Conservation (phyloP, 2,329 filamentous ascomycete genomes). For the Colletotrichum endophyticum region DNA sequence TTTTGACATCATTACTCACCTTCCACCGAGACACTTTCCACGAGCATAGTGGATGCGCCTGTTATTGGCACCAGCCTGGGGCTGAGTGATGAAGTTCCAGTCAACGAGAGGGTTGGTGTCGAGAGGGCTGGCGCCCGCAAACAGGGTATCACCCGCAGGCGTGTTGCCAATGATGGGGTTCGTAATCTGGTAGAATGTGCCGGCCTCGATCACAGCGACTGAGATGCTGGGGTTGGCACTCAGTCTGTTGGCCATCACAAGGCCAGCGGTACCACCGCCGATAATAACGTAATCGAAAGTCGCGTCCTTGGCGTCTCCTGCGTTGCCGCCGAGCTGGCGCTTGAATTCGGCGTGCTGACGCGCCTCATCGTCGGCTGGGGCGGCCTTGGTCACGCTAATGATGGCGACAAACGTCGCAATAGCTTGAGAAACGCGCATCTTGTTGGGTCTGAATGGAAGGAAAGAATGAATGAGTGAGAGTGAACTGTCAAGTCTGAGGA, state of each 20-base stretch:
- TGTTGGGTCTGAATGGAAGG: background rate
- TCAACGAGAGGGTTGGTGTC: conserved; percentile 29
- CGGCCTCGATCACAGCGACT: conserved; percentile 44
- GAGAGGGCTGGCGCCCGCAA: background rate
- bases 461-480: background rate
- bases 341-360: conserved; percentile 3
- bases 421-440: background rate
- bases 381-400: background rate
- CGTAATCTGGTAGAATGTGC: conserved; percentile 34
- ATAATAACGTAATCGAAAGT: conserved; percentile 29
- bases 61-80: conserved; percentile 27
- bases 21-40: conserved; percentile 39
- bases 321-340: conserved; percentile 4
- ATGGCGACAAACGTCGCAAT: background rate
- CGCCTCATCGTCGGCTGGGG: background rate
- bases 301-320: conserved; percentile 10
- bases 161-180: conserved; percentile 29
- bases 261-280: conserved; percentile 44
- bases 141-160: conserved; percentile 19
- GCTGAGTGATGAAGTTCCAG: conserved; percentile 31
- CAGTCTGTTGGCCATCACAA: conserved; percentile 36
- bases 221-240: conserved; percentile 26
- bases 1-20: background rate
- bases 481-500: background rate
- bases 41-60: conserved; percentile 38